Evolutionary conservation across 441 rosid genomes (phyloP).

Genomic region (Croton setiger): DNA sequence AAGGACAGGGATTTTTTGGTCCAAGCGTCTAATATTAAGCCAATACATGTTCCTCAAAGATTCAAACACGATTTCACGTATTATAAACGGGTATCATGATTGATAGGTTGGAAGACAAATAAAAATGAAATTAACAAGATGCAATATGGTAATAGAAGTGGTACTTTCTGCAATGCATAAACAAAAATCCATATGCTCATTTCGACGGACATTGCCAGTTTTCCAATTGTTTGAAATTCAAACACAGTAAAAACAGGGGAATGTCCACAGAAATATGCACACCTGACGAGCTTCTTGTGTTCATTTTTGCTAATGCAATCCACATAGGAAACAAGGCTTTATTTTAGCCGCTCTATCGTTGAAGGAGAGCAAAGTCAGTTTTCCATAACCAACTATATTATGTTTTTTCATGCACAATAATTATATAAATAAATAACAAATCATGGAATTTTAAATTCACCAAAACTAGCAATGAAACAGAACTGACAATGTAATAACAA

Average conservation of each 20-base stretch:
- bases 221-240: too few relatives aligned
- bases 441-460: background rate
- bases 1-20: too few relatives aligned
- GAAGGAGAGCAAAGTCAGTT: background rate
- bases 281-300: too few relatives aligned
- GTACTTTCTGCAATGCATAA: too few relatives aligned
- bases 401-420: background rate
- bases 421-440: background rate
- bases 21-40: background rate
- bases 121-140: too few relatives aligned
- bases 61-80: background rate
- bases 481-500: constrained; percentile 5
- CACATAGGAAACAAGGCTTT: background rate
- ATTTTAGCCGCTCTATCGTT: background rate
- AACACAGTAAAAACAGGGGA: too few relatives aligned
- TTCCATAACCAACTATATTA: background rate
- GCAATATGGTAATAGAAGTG: too few relatives aligned
- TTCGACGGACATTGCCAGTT: too few relatives aligned
- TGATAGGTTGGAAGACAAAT: background rate
- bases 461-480: background rate
- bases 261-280: too few relatives aligned
- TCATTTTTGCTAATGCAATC: too few relatives aligned
- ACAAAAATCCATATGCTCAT: too few relatives aligned
- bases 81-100: background rate
- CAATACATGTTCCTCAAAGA: background rate